Base-by-base conservation (phyloP, 257 asterid genomes). In the Orobanche coerulescens region DNA sequence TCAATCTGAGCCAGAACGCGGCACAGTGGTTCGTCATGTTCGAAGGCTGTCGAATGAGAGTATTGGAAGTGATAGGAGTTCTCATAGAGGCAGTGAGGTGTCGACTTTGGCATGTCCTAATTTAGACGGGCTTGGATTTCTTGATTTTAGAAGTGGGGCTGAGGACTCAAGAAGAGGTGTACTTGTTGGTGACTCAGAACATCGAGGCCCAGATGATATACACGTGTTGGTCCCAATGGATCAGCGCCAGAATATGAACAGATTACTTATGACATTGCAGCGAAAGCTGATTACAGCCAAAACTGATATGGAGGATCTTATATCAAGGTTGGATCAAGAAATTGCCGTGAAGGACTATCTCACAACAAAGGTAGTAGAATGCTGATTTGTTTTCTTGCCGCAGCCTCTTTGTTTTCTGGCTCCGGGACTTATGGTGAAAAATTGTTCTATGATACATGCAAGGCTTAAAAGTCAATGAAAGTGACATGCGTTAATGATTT, bases 291-390 rank as follows among this genome's bases (percentile, higher is more conserved):
- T 70, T 30, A 82, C 94, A 23, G 84, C 99, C 52, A 93, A 80
- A 78, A 84, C 95, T 54, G 99, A 93, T 69, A 93, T 89, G 97
- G 99, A 93, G 84, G 97, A 93, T 89, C 96, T 93, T 59, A 80
- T 88, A 55, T 84, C 97, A 4, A 83, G 99, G 77, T 80, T 93
- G 82, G 83, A 89, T 75, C 99, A 89, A 73, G 99, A 93, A 81
- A 76, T 80, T 61, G 86, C 97, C 61, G 95, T 81, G 75, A 93
- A 89, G 82, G 95, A 89, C 67, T 93, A 89, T 74, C 95, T 93
- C 44, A 65, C 91, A 14, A 84, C 96, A 39, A 93, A 93, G 97
- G 99, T 93, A 77, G 39, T 71, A 13, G 18, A 62, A 51, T 70
- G 51, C 72, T 70, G 63, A 49, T 55, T 52, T 49, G 56, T 42